Evolutionary conservation across 78 protist genomes (phyloP).

Genomic region (Isochrysis galbana): DNA sequence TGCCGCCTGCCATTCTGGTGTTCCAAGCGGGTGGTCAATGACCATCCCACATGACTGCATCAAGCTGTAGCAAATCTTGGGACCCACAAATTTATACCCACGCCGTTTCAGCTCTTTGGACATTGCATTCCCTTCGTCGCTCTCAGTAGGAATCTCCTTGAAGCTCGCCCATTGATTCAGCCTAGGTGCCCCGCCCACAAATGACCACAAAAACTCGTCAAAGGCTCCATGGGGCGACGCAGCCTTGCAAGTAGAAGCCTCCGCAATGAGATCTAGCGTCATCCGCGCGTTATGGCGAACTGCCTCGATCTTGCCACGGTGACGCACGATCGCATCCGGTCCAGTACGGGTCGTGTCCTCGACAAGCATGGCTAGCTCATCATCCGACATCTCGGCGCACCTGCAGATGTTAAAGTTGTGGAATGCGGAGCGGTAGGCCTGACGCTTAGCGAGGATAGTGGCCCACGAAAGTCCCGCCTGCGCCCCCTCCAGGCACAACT

Average conservation of each 20-base stretch:
- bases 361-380: background rate
- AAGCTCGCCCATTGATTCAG: background rate
- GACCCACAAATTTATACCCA: constrained; percentile 12
- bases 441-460: background rate
- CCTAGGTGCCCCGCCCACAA: background rate
- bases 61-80: background rate
- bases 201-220: background rate
- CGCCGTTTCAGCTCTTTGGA: background rate
- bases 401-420: background rate
- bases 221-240: background rate
- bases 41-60: constrained; percentile 20
- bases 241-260: background rate
- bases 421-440: background rate
- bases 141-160: background rate
- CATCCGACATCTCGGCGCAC: constrained; percentile 1
- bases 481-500: constrained; percentile 31
- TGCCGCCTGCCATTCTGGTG: background rate
- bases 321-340: background rate
- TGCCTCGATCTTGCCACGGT: background rate
- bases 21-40: constrained; percentile 10
- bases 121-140: background rate
- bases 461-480: constrained; percentile 37
- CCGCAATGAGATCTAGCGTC: background rate
- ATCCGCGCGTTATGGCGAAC: background rate
- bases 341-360: background rate